A percentile compares a stretch with the other conserved stretches of the same genome.
Evolutionary conservation across 352 stramenopile species (phyloP).

Genomic region (Globisporangium acanthophoron): DNA sequence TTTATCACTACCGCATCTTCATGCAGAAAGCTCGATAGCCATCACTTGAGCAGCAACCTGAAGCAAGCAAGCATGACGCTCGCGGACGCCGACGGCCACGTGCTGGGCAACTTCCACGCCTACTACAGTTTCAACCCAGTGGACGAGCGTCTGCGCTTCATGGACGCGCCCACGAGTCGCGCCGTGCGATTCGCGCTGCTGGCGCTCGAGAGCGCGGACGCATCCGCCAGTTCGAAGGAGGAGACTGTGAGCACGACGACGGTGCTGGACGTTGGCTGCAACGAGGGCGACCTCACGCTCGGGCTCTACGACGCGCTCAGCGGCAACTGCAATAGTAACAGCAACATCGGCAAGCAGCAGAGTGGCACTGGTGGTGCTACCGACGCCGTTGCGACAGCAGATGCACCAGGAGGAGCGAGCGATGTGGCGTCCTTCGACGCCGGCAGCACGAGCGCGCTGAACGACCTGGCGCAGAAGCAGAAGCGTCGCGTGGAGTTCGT

Average conservation of each 20-base stretch:
- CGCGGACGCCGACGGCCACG: slow-evolving; percentile 51
- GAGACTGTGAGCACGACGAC: slow-evolving; percentile 29
- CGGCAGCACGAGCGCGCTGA: slow-evolving; percentile 53
- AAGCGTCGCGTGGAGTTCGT: slow-evolving; percentile 56
- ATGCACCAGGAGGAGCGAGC: slow-evolving; percentile 1
- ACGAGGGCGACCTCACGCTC: slow-evolving; percentile 78
- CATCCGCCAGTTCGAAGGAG: neutral
- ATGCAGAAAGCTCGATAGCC: neutral
- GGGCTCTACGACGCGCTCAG: slow-evolving; percentile 61
- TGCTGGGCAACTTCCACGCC: slow-evolving; percentile 80
- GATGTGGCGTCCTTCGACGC: slow-evolving; percentile 49
- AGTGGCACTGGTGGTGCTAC: slow-evolving; percentile 1
- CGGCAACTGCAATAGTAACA: slow-evolving; percentile 5
- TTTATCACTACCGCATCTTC: neutral
- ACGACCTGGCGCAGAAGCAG: slow-evolving; percentile 61
- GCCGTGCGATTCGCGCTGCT: slow-evolving; percentile 45
- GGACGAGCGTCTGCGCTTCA: slow-evolving; percentile 69
- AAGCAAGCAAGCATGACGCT: slow-evolving; percentile 9
- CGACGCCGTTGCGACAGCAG: neutral
- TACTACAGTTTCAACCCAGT: slow-evolving; percentile 86
- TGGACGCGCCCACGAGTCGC: slow-evolving; percentile 32
- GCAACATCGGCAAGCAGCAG: neutral
- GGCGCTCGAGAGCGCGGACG: slow-evolving; percentile 1
- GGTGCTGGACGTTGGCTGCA: slow-evolving; percentile 77
- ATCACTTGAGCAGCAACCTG: neutral